Conservation (phyloP, 2,329 filamentous ascomycete genomes). For the Dendrostoma leiphaemia region DNA sequence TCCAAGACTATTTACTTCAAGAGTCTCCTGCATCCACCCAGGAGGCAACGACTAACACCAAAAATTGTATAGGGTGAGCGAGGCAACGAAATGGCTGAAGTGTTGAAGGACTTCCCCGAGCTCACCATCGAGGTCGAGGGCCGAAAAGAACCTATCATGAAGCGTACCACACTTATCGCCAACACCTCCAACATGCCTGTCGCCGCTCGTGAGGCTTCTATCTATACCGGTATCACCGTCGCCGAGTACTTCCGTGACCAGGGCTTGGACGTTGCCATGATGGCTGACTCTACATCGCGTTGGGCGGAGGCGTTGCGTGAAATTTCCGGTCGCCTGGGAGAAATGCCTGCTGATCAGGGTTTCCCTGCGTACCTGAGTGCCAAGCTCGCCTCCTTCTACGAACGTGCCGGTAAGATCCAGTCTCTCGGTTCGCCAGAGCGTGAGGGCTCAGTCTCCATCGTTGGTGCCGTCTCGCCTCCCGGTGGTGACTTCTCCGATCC, state of each 20-base stretch:
- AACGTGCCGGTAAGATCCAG: slow-evolving; percentile 87
- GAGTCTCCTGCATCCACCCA: too few relatives aligned
- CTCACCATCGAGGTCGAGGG: slow-evolving; percentile 92
- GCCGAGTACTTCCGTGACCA: slow-evolving; percentile 97
- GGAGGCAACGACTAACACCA: too few relatives aligned
- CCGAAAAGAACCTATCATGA: slow-evolving; percentile 98
- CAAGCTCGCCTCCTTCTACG: slow-evolving; percentile 98
- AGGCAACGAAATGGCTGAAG: slow-evolving; percentile 99
- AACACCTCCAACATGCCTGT: slow-evolving; percentile 99
- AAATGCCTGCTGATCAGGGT: slow-evolving; percentile 99
- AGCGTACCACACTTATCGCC: slow-evolving; percentile 96
- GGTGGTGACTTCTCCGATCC: slow-evolving; percentile 99
- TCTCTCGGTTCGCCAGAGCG: slow-evolving; percentile 87
- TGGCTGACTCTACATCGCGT: slow-evolving; percentile 96
- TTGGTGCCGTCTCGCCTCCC: slow-evolving; percentile 93
- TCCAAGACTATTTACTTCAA: too few relatives aligned
- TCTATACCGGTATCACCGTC: slow-evolving; percentile 94
- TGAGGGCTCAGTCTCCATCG: slow-evolving; percentile 91
- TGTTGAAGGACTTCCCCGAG: slow-evolving; percentile 99
- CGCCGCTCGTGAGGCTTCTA: slow-evolving; percentile 95
- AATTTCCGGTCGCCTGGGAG: slow-evolving; percentile 95
- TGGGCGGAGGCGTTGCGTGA: slow-evolving; percentile 99
- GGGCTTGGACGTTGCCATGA: slow-evolving; percentile 98
- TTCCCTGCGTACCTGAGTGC: slow-evolving; percentile 97
- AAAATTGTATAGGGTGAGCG: slow-evolving; percentile 75